Conservation (phyloP, 331 rosid genomes). For the Dryas integrifolia region DNA sequence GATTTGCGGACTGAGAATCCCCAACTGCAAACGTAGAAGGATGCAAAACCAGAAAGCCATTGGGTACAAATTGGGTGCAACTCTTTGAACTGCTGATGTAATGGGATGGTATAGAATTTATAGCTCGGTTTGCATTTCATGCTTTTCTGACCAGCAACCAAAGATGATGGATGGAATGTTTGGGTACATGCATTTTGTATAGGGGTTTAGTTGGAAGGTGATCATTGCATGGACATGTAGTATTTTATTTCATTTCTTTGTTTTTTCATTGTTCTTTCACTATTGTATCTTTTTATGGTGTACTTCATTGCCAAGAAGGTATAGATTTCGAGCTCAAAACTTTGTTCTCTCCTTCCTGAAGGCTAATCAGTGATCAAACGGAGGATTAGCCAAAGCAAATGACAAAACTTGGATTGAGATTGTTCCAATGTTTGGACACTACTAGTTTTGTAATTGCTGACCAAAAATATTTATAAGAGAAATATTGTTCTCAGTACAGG, state of each 20-base stretch:
- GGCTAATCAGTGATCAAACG: too few relatives aligned
- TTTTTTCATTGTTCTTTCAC: background rate
- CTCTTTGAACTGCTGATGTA: background rate
- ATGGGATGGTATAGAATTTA: background rate
- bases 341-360: too few relatives aligned
- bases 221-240: conserved; percentile 2
- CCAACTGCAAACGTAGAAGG: conserved; percentile 31
- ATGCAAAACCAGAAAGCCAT: conserved; percentile 51
- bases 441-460: background rate
- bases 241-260: background rate
- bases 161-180: conserved; percentile 22
- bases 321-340: too few relatives aligned
- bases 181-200: conserved; percentile 5
- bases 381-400: too few relatives aligned
- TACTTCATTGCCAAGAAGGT: too few relatives aligned
- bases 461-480: background rate
- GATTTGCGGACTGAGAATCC: conserved; percentile 31
- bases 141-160: background rate
- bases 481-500: too few relatives aligned
- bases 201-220: conserved; percentile 19
- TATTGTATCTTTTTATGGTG: background rate
- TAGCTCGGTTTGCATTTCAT: background rate
- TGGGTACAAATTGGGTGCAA: background rate
- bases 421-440: background rate
- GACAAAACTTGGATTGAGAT: too few relatives aligned